Conservation (phyloP, 106 monocot genomes). For the Allium fistulosum region DNA sequence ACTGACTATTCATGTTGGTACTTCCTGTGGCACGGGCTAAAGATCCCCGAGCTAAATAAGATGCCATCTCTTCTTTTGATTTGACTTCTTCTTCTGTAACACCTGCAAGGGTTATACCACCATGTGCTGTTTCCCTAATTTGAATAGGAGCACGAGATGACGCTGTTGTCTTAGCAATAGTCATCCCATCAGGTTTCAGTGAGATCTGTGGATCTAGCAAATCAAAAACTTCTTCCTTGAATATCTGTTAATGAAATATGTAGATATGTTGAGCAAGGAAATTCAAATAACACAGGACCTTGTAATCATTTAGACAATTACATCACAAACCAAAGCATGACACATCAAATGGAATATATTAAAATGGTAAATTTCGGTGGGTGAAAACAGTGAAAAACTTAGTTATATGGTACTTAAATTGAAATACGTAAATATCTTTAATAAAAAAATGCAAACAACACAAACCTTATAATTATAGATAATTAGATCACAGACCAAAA, state of each 20-base stretch:
- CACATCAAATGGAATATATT: no score
- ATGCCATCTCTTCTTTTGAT: slow-evolving; percentile 89
- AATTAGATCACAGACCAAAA: no score
- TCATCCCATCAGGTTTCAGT: slow-evolving; percentile 32
- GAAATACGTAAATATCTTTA: no score
- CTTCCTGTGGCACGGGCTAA: slow-evolving; percentile 85
- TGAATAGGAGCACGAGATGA: slow-evolving; percentile 79
- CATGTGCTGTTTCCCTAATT: slow-evolving; percentile 86
- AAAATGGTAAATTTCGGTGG: no score
- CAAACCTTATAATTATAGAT: no score
- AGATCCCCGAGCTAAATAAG: slow-evolving; percentile 73
- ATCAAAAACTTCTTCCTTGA: slow-evolving; percentile 99
- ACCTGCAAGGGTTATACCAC: slow-evolving; percentile 93
- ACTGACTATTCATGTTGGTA: slow-evolving; percentile 99
- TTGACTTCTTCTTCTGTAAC: slow-evolving; percentile 83
- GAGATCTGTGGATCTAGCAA: slow-evolving; percentile 57
- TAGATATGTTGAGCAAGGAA: neutral
- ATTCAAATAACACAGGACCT: no score
- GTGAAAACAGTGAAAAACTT: no score
- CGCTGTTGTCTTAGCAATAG: slow-evolving; percentile 26
- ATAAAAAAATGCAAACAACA: no score
- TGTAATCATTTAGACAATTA: no score
- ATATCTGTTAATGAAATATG: slow-evolving; percentile 47
- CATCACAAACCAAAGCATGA: no score
- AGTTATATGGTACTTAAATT: no score